phyloP scores from a whole-genome alignment of 2,329 filamentous ascomycete genomes.

The Clathrospora elynae region DNA sequence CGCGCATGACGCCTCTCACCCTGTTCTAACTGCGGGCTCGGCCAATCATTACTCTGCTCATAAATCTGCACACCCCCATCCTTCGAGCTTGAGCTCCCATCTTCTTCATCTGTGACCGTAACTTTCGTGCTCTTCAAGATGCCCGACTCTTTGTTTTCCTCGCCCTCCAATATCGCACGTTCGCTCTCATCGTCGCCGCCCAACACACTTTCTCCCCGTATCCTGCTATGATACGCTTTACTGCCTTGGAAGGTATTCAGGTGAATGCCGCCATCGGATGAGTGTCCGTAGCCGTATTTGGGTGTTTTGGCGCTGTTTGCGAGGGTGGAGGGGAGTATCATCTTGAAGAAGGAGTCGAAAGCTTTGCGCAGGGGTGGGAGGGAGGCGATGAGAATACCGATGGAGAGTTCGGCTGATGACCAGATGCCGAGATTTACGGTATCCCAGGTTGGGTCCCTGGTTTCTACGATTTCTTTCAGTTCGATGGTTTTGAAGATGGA shows the following conservation, averaged over 20 bases:
- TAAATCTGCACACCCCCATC: slow-evolving; percentile 5
- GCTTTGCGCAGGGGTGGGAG: slow-evolving; percentile 36
- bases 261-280: slow-evolving; percentile 12
- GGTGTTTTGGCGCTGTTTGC: slow-evolving; percentile 14
- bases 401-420: slow-evolving; percentile 29
- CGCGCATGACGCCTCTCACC: background rate
- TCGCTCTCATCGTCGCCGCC: slow-evolving; percentile 36
- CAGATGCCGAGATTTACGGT: slow-evolving; percentile 35
- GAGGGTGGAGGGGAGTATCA: slow-evolving; percentile 23
- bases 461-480: slow-evolving; percentile 27
- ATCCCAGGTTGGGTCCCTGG: slow-evolving; percentile 33
- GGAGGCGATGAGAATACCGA: slow-evolving; percentile 30
- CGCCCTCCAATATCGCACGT: slow-evolving; percentile 31
- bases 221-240: slow-evolving; percentile 28
- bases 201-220: slow-evolving; percentile 28
- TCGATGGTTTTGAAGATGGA: slow-evolving; percentile 38
- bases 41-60: slow-evolving; percentile 18
- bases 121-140: slow-evolving; percentile 36
- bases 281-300: slow-evolving; percentile 19
- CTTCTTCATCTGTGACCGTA: slow-evolving; percentile 18
- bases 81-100: background rate
- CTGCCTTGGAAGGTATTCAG: slow-evolving; percentile 23
- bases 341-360: slow-evolving; percentile 27
- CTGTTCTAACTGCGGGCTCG: slow-evolving; percentile 6
- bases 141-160: slow-evolving; percentile 23